Conservation (phyloP, 352 stramenopile genomes). For the Globisporangium perplexum region DNA sequence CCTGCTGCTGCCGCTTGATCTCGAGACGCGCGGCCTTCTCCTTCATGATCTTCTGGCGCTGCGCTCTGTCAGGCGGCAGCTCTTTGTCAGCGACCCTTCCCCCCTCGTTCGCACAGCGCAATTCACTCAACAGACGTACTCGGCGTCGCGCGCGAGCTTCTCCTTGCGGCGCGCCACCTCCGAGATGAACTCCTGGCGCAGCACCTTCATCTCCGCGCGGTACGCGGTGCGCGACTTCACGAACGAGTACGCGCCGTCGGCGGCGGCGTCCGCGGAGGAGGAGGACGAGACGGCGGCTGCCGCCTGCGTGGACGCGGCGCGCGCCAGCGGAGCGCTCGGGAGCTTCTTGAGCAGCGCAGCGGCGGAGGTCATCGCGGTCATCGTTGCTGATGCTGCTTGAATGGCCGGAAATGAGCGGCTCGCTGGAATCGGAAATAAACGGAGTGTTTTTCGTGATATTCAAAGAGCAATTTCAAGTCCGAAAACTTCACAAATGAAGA, state of each 20-base stretch:
- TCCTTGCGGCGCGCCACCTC: slow-evolving; percentile 65
- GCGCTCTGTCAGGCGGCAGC: no score
- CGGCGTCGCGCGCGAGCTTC: slow-evolving; percentile 78
- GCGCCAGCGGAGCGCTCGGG: background rate
- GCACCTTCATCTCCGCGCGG: slow-evolving; percentile 48
- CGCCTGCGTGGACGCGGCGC: slow-evolving; percentile 7
- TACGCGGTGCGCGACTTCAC: slow-evolving; percentile 69
- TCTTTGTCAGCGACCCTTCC: no score
- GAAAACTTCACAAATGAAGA: no score
- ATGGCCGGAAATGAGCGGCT: slow-evolving; percentile 1
- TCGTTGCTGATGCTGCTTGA: background rate
- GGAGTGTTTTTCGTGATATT: no score
- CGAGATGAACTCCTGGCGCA: slow-evolving; percentile 73
- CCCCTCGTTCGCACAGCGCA: no score
- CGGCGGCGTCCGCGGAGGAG: background rate
- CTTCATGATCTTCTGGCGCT: slow-evolving; percentile 83
- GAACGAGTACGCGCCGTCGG: slow-evolving; percentile 61
- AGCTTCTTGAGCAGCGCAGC: slow-evolving; percentile 19
- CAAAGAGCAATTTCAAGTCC: no score
- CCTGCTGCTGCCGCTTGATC: slow-evolving; percentile 85
- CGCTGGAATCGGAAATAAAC: no score
- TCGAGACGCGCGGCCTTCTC: slow-evolving; percentile 82
- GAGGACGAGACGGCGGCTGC: slow-evolving; percentile 3
- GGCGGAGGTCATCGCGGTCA: slow-evolving; percentile 18
- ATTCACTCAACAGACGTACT: slow-evolving; percentile 30